Conservation (phyloP, 352 stramenopile genomes). For the Globisporangium acanthophoron region DNA sequence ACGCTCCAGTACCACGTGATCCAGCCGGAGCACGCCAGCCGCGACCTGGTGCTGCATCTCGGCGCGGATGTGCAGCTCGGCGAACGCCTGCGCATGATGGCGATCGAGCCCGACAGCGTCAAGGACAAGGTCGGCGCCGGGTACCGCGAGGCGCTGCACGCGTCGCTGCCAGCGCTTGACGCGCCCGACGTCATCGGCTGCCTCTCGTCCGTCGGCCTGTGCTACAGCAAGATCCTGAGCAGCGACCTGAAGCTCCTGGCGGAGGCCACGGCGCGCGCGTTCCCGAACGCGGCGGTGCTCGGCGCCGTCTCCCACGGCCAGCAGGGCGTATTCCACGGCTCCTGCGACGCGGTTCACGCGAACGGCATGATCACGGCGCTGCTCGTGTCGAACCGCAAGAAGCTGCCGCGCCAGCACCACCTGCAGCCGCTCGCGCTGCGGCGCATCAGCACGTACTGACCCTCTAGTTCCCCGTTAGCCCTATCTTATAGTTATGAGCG, state of each 20-base stretch:
- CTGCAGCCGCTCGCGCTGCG: slow-evolving; percentile 47
- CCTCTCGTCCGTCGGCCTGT: slow-evolving; percentile 56
- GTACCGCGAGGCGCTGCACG: slow-evolving; percentile 45
- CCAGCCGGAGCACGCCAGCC: slow-evolving; percentile 51
- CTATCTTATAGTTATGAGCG: slow-evolving; percentile 7
- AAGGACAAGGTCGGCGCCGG: slow-evolving; percentile 40
- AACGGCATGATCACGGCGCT: slow-evolving; percentile 79
- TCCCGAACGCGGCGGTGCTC: slow-evolving; percentile 50
- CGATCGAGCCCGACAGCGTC: slow-evolving; percentile 49
- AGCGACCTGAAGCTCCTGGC: slow-evolving; percentile 51
- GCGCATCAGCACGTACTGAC: slow-evolving; percentile 50
- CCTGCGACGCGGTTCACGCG: slow-evolving; percentile 50
- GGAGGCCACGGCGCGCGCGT: slow-evolving; percentile 45
- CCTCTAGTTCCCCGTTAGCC: slow-evolving; percentile 2
- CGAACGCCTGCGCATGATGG: slow-evolving; percentile 76
- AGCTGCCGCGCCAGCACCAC: slow-evolving; percentile 46
- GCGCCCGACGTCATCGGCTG: slow-evolving; percentile 61
- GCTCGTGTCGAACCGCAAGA: slow-evolving; percentile 80
- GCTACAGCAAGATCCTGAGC: slow-evolving; percentile 66
- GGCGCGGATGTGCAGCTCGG: slow-evolving; percentile 46
- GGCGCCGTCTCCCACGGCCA: slow-evolving; percentile 63
- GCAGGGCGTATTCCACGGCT: slow-evolving; percentile 58
- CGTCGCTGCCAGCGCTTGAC: slow-evolving; percentile 51
- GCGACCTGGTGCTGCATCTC: slow-evolving; percentile 47
- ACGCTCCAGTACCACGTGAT: slow-evolving; percentile 62